A percentile compares a stretch with the other conserved stretches of the same genome.
phyloP scores from a whole-genome alignment of 805 yeast genomes.

The Suhomyces prunicola region DNA sequence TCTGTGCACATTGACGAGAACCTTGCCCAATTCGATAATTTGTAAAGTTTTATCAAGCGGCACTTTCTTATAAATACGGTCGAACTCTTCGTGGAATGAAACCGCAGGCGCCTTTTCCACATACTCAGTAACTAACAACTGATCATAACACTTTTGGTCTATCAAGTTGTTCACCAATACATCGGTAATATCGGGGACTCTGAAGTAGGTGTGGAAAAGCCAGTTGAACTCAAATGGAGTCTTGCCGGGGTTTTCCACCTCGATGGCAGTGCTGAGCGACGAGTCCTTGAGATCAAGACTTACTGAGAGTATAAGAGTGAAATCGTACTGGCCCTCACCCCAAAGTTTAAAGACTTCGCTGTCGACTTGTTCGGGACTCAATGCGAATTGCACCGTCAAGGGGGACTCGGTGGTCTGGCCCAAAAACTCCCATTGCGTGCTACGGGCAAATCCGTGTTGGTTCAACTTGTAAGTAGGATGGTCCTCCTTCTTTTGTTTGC shows the following conservation, averaged over 20 bases:
- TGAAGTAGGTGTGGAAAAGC: slow-evolving; percentile 89
- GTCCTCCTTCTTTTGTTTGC: slow-evolving; percentile 53
- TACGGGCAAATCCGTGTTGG: slow-evolving; percentile 96
- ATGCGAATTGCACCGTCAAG: slow-evolving; percentile 78
- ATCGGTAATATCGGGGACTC: slow-evolving; percentile 73
- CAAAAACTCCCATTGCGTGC: slow-evolving; percentile 86
- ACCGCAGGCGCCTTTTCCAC: slow-evolving; percentile 73
- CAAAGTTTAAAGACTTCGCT: slow-evolving; percentile 57
- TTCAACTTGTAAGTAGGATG: slow-evolving; percentile 69
- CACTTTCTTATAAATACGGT: slow-evolving; percentile 74
- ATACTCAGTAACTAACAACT: slow-evolving; percentile 60
- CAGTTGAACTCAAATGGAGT: slow-evolving; percentile 78
- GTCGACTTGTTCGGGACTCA: slow-evolving; percentile 80
- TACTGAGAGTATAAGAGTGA: slow-evolving; percentile 41
- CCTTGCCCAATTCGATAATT: slow-evolving; percentile 69
- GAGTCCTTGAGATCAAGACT: slow-evolving; percentile 48
- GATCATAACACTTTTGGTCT: slow-evolving; percentile 73
- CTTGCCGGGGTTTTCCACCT: slow-evolving; percentile 69
- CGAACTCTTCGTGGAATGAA: slow-evolving; percentile 73
- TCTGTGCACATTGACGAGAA: slow-evolving; percentile 64
- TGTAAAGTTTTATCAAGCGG: slow-evolving; percentile 54
- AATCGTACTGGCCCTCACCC: slow-evolving; percentile 55
- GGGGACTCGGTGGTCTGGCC: slow-evolving; percentile 75
- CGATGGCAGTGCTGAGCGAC: slow-evolving; percentile 64
- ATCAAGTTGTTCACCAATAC: slow-evolving; percentile 73